Base-by-base conservation (phyloP, 495 filamentous ascomycete genomes). In the Penicillium mononematosum region DNA sequence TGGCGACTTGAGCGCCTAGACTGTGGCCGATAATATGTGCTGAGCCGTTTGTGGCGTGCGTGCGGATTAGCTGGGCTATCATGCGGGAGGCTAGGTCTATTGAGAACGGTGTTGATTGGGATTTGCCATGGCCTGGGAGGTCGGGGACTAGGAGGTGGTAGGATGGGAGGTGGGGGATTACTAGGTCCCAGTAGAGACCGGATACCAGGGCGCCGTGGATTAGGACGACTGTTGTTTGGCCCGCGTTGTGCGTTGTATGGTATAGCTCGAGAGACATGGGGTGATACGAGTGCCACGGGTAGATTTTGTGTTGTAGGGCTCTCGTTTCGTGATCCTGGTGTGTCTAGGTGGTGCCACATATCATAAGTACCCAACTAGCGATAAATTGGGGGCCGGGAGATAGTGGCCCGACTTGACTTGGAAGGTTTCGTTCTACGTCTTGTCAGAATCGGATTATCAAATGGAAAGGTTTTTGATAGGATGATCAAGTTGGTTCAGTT, bases 131-230 rank as follows among this genome's bases (percentile, higher is more conserved):
- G 11, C 45, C 48, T 9, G 63, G 56, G 5, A 65, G 59, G 17
- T 65, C 63, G 12, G 63, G 63, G 7, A 56, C 31, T 17, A 62
- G 47, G 12, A 65, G 22, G 42, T 62, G 63, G 49, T 62, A 65
- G 29, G 45, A 39, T 12, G 34, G 34, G 36, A 65, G 59, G 31
- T 50, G 36, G 14, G 56, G 56, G n/a, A 53, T 36, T 6, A 65
- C 59, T 0, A 53, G 22, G 20, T 59, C 47, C 63, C 59, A 65
- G 41, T 62, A 52, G 29, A 43, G 22, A 32, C 44, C 36, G 19
- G 34, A 50, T 19, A 48, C 44, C 32, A 58, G 57, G 50, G 46
- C 63, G 31, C 63, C 59, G 22, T 65, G 63, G 29, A 62, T 65
- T 6, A 65, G 49, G 4, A 65, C 43, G 25, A 62, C 54, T 10